Evolutionary conservation across 371 early-diverging fungal species (phyloP).

Genomic region (Apophysomyces trapeziformis): DNA sequence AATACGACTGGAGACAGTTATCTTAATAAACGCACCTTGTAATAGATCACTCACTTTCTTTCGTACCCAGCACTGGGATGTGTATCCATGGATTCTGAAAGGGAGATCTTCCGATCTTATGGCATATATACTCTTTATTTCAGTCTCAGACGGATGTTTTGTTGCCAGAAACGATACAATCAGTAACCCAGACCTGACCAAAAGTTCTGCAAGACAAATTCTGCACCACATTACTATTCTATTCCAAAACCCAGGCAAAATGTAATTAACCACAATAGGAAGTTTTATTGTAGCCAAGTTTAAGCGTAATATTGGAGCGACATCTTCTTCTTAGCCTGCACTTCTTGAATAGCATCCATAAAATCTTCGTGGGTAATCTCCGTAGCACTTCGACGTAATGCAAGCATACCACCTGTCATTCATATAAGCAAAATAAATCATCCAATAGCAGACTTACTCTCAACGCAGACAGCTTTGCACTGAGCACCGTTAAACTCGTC

Average conservation of each 20-base stretch:
- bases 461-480: slow-evolving; percentile 99
- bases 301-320: slow-evolving; percentile 95
- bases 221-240: slow-evolving; percentile 6
- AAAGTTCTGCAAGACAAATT: not conserved
- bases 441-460: slow-evolving; percentile 34
- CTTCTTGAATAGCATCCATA: slow-evolving; percentile 99
- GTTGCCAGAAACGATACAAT: slow-evolving; percentile 1
- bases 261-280: not conserved
- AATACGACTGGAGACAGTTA: not conserved
- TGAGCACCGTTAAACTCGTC: slow-evolving; percentile 99
- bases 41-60: not conserved
- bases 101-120: not conserved
- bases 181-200: not conserved
- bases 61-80: not conserved
- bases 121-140: slow-evolving; percentile 5
- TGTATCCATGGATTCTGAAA: not conserved
- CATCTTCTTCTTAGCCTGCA: slow-evolving; percentile 99
- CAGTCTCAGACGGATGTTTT: not conserved
- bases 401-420: slow-evolving; percentile 89
- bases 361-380: slow-evolving; percentile 98
- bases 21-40: not conserved
- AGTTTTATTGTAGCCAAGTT: slow-evolving; percentile 19
- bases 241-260: not conserved
- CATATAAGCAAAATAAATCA: not conserved
- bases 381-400: slow-evolving; percentile 90